Base-by-base conservation (phyloP, 257 asterid species). In the Striga asiatica region DNA sequence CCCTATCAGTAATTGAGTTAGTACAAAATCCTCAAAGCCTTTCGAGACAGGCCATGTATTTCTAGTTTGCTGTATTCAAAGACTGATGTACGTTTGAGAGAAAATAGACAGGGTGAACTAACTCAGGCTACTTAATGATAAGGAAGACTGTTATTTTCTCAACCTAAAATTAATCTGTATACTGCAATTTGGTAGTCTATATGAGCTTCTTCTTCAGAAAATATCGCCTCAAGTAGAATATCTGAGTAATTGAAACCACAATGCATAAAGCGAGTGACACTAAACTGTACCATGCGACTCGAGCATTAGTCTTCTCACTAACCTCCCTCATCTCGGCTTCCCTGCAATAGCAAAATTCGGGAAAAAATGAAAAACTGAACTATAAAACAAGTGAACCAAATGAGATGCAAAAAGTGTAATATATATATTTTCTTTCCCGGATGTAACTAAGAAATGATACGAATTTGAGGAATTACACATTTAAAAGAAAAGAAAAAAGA, bases 161-260 rank as follows among this genome's bases (percentile, higher is more conserved):
- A n/a, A n/a, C n/a, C 23, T 21, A 41, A 48, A 47, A 58, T 29
- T 19, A 8, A 5, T 8, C 47, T n/a, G 47, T 39, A 39, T 39
- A 39, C 50, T 18, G n/a, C 12, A 21, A 17, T 0, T 10, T 17
- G 13, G 23, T 16, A 37, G 4, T 61, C 74, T 77, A 86, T 31
- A 86, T 83, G 42, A 86, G 94, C 60, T 68, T 86, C 61, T 79
- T 86, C 86, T 74, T 78, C 54, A 70, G 75, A 55, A 87, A 83
- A 50, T 74, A 87, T 54, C 65, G 66, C 80, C 74, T 84, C 58
- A 88, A 66, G 62, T 69, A 72, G 66, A 70, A 58, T 54, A 76
- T 32, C 67, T 88, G 95, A 8, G 64, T 1, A 13, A 54, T 11
- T 1, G 91, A 71, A 24, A 61, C 82, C 37, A 52, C 42, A 58